Evolutionary conservation across 371 early-diverging fungal genomes (phyloP).

Genomic region (Apophysomyces variabilis): DNA sequence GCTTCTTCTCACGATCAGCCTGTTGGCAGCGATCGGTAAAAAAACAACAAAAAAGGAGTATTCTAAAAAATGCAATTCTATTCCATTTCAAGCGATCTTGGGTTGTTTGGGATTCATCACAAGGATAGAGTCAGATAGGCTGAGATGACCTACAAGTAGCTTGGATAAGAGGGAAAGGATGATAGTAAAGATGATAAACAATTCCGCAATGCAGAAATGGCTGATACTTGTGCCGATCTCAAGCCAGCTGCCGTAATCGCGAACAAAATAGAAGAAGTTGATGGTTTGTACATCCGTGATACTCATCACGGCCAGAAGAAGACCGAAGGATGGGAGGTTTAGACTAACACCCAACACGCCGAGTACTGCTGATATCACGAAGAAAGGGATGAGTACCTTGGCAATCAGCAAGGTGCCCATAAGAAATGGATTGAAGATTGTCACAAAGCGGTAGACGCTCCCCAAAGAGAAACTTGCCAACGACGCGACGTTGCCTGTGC

Average conservation of each 20-base stretch:
- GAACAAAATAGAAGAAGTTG: slow-evolving; percentile 93
- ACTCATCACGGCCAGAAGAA: slow-evolving; percentile 83
- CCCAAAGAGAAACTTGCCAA: slow-evolving; percentile 85
- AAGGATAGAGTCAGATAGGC: background rate
- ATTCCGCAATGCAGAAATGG: slow-evolving; percentile 83
- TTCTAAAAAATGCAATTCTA: background rate
- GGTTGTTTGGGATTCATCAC: background rate
- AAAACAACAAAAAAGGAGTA: no score
- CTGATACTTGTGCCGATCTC: slow-evolving; percentile 97
- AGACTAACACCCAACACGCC: slow-evolving; percentile 75
- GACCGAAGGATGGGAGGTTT: slow-evolving; percentile 79
- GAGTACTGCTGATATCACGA: slow-evolving; percentile 82
- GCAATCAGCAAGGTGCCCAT: slow-evolving; percentile 86
- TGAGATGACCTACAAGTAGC: slow-evolving; percentile 59
- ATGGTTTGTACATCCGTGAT: slow-evolving; percentile 94
- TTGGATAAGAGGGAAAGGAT: slow-evolving; percentile 68
- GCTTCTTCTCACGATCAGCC: slow-evolving; percentile 36
- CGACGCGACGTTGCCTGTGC: slow-evolving; percentile 94
- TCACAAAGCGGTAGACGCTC: slow-evolving; percentile 91
- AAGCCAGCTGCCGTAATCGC: slow-evolving; percentile 93
- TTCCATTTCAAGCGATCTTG: background rate
- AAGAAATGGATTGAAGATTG: slow-evolving; percentile 88
- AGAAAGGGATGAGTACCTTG: slow-evolving; percentile 93
- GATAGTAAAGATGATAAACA: slow-evolving; percentile 84
- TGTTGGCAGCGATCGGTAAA: slow-evolving; percentile 1